Conservation (phyloP, 345 rosid genomes). For the Arabidopsis thaliana region TAIR10.1 NC_003076.8:14303001-14303500, state of each 20-base stretch:
- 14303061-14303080: not conserved
- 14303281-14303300: constrained; percentile 55
- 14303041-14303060: constrained; percentile 58
- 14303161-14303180: constrained; percentile 56
- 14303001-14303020: constrained; percentile 46
- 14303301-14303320: constrained; percentile 49
- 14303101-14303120: not conserved
- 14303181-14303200: constrained; percentile 83
- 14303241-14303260: constrained; percentile 13
- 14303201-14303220: constrained; percentile 71
- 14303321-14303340: constrained; percentile 46
- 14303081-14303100: constrained; percentile 9
- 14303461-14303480: not conserved
- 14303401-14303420: constrained; percentile 92
- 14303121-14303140: constrained; percentile 49
- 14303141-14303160: constrained; percentile 52
- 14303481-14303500: constrained; percentile 13
- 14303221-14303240: constrained; percentile 14
- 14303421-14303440: constrained; percentile 82
- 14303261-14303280: not conserved
- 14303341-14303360: constrained; percentile 50
- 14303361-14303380: constrained; percentile 77
- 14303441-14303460: not conserved
- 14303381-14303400: constrained; percentile 90
- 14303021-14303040: constrained; percentile 38